These are phyloP conservation scores for Crepidotus variabilis DNA, from an alignment of 768 basidiomycete species.

Conservation along the genomic window DNA sequence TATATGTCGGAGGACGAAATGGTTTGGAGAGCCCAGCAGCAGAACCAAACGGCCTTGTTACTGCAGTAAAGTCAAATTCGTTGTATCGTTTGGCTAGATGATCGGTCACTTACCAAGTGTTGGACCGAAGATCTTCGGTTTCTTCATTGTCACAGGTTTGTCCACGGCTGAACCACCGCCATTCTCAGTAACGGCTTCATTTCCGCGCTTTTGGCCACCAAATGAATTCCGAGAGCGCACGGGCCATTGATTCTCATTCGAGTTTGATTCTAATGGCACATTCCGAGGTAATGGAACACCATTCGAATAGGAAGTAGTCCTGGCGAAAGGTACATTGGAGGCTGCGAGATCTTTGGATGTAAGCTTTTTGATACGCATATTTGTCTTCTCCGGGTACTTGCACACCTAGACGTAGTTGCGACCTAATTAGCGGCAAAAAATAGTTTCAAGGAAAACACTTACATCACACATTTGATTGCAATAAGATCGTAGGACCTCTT, in stretches of 20 bases:
- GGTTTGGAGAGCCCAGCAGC: conserved; percentile 42
- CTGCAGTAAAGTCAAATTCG: conserved; percentile 13
- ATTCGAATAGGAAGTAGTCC: background rate
- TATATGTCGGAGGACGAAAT: conserved; percentile 39
- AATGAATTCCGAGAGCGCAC: background rate
- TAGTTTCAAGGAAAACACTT: conserved; percentile 16
- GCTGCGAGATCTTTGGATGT: conserved; percentile 33
- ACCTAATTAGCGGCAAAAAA: background rate
- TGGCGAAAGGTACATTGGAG: conserved; percentile 16
- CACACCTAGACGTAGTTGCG: conserved; percentile 50
- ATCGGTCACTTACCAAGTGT: conserved; percentile 25
- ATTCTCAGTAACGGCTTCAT: conserved; percentile 4
- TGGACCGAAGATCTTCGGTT: conserved; percentile 27
- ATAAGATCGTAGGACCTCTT: conserved; percentile 40
- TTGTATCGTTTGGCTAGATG: background rate
- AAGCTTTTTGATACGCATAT: conserved; percentile 43
- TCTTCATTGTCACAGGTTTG: conserved; percentile 20
- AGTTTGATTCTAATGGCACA: background rate
- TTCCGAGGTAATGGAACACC: background rate
- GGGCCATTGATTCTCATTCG: background rate
- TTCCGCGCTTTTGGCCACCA: conserved; percentile 14
- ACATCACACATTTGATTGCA: conserved; percentile 85
- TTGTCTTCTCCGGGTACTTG: conserved; percentile 70
- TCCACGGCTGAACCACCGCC: background rate
- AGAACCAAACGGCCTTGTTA: conserved; percentile 45